Evolutionary conservation across 139 green algal genomes (phyloP), one percentile per base, ranked within the genome.

Genomic region (Zygnema cylindricum): DNA sequence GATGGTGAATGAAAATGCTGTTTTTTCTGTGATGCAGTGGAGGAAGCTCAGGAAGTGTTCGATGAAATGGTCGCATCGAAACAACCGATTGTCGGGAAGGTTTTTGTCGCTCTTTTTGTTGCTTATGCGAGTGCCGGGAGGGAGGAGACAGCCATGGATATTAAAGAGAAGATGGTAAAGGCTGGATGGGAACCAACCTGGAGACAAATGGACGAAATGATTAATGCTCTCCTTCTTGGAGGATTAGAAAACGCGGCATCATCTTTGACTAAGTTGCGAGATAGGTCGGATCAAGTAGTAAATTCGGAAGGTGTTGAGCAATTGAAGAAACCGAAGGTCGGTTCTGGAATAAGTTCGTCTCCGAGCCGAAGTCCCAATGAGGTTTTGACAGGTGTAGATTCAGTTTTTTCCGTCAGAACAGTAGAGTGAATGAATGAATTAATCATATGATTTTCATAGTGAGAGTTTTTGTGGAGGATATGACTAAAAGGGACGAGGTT

Each of bases 11-110:
- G 57, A 35, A 35, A 25, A n/a, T 73, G 76, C 22, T n/a, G 25
- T n/a, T 82, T 41, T 55, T 38, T 55, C 78, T 85, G 22, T 1
- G 7, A 32, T 77, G 33, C 78, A 77, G 78, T 86, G 78, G 25
- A 63, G 25, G 78, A 86, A 77, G 78, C 78, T 42, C 49, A 57
- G n/a, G 78, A 86, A 41, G 78, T 86, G 35, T 86, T 69, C 41
- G 39, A 63, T 35, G 78, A 86, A 63, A 86, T 86, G 78, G 33
- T 77, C 2, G 30, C 35, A 63, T 39, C 43, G 21, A 63, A 63
- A 38, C 11, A 77, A 25, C 38, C 69, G 35, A 39, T 63, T 63
- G 69, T 32, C 23, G 38, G 49, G 49, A 86, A 30, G 42, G 69
- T 38, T 21, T 86, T 77, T 63, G n/a, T 41, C 25, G 38, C 43